A percentile compares a stretch with the other conserved stretches of the same genome.
These are phyloP conservation scores for Hymenoscyphus salicellus DNA, from an alignment of 2,329 filamentous ascomycete genomes.

Conservation along the genomic window DNA sequence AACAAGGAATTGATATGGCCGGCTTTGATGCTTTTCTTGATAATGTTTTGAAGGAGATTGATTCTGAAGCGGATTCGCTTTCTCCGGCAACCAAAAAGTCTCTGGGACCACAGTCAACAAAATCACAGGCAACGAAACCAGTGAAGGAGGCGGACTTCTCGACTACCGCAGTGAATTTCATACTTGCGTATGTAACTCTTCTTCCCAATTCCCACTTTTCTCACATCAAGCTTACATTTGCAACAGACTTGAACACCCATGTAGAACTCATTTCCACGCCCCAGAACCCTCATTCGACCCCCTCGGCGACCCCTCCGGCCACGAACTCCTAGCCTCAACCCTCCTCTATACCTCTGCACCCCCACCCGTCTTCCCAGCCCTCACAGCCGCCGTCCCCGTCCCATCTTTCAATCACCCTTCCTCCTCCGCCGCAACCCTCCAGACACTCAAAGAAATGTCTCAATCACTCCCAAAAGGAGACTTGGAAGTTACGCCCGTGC, in stretches of 20 bases:
- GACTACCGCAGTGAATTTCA: slow-evolving; percentile 32
- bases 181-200: slow-evolving; percentile 28
- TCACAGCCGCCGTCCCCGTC: slow-evolving; percentile 7
- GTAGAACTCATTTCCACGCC: slow-evolving; percentile 27
- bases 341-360: slow-evolving; percentile 27
- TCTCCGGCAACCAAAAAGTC: not conserved
- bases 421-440: slow-evolving; percentile 17
- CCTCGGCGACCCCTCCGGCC: slow-evolving; percentile 20
- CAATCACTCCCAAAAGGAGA: slow-evolving; percentile 24
- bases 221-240: not conserved
- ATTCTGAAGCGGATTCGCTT: not conserved
- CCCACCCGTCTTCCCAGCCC: slow-evolving; percentile 11
- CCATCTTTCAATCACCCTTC: slow-evolving; percentile 14
- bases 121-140: not conserved
- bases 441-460: slow-evolving; percentile 26
- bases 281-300: slow-evolving; percentile 9
- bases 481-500: slow-evolving; percentile 34
- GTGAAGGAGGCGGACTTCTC: slow-evolving; percentile 14
- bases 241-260: slow-evolving; percentile 30
- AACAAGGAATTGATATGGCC: not conserved
- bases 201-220: not conserved
- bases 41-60: slow-evolving; percentile 9
- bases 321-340: slow-evolving; percentile 32
- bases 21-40: not conserved
- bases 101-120: not conserved